A percentile compares a stretch with the other conserved stretches of the same genome.
phyloP scores from a whole-genome alignment of 768 basidiomycete genomes.

The Suillus alpinus region DNA sequence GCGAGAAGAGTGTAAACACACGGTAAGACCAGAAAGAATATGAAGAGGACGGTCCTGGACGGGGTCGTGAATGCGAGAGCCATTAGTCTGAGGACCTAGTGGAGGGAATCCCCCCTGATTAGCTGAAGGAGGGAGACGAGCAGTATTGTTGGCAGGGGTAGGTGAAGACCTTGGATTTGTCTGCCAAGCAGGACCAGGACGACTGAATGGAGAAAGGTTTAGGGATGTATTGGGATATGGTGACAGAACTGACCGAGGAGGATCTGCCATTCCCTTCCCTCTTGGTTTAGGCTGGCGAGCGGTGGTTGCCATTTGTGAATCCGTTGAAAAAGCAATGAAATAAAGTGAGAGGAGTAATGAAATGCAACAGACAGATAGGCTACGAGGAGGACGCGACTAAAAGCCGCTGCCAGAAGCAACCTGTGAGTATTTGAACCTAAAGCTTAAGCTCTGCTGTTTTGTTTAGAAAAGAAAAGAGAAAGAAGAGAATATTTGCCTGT shows the following conservation, averaged over 20 bases:
- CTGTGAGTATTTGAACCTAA: constrained; percentile 9
- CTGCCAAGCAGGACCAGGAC: constrained; percentile 52
- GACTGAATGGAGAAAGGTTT: constrained; percentile 27
- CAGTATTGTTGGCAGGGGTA: constrained; percentile 37
- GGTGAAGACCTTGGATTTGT: constrained; percentile 63
- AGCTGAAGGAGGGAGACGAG: constrained; percentile 39
- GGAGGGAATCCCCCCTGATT: constrained; percentile 43
- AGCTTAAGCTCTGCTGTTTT: constrained; percentile 13
- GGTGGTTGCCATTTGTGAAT: constrained; percentile 55
- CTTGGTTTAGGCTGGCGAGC: constrained; percentile 62
- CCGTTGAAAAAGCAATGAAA: constrained; percentile 29
- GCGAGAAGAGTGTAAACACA: constrained; percentile 37
- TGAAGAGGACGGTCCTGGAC: constrained; percentile 62
- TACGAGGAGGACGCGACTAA: constrained; percentile 31
- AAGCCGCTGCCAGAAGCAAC: constrained; percentile 14
- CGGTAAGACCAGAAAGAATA: constrained; percentile 67
- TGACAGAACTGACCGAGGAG: constrained; percentile 46
- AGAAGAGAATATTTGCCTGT: constrained; percentile 17
- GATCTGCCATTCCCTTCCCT: constrained; percentile 62
- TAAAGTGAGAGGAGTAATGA: constrained; percentile 29
- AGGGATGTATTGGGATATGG: constrained; percentile 10
- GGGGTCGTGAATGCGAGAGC: constrained; percentile 41
- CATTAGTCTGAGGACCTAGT: constrained; percentile 44
- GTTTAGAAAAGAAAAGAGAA: constrained; percentile 14
- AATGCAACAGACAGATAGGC: constrained; percentile 33